A percentile compares a stretch with the other conserved stretches of the same genome.
These are phyloP conservation scores for Trichoderma sp. DNA, from an alignment of 2,329 filamentous ascomycete species.

Conservation along the genomic window DNA sequence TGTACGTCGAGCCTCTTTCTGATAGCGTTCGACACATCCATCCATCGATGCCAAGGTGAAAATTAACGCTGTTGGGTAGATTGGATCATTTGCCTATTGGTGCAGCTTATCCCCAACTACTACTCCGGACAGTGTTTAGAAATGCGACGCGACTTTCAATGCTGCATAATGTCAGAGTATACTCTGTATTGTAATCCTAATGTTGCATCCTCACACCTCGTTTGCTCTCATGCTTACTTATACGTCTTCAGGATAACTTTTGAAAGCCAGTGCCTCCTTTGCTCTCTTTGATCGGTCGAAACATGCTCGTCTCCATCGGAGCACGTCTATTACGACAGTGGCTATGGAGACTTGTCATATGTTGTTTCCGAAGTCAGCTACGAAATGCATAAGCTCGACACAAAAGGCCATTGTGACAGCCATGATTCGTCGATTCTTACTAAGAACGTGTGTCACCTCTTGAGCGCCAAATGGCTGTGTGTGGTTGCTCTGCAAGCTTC, in stretches of 20 bases:
- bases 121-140: too few species aligned
- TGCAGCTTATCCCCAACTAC: too few species aligned
- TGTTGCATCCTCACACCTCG: neutral
- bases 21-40: too few species aligned
- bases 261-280: neutral
- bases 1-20: too few species aligned
- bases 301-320: neutral
- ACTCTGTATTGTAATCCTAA: neutral
- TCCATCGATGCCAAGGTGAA: too few species aligned
- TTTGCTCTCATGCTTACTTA: neutral
- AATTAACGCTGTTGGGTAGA: too few species aligned
- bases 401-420: neutral
- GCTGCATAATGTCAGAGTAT: neutral
- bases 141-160: neutral
- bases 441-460: neutral
- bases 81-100: too few species aligned
- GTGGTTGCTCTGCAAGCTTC: neutral
- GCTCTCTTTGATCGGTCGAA: neutral
- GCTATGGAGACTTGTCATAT: neutral
- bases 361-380: neutral
- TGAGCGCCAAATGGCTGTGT: neutral
- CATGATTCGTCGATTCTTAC: neutral
- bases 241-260: neutral
- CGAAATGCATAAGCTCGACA: neutral
- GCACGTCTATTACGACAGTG: neutral